Base-by-base conservation (phyloP, 2,329 filamentous ascomycete species). In the Venturiaceae sp. region DNA sequence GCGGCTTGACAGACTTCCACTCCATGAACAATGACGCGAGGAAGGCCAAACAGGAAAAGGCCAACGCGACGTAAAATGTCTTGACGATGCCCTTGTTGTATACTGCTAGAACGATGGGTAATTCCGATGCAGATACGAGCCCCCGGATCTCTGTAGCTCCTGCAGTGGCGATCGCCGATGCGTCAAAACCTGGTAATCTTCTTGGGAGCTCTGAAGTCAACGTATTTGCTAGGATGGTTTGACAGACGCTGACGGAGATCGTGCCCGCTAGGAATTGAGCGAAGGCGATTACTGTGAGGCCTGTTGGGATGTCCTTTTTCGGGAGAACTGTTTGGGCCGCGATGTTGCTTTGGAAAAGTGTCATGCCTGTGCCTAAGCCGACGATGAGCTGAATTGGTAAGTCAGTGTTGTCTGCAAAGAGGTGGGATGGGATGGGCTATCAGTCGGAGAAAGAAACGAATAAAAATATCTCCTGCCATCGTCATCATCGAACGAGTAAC, bases 291-390 rank as follows among this genome's bases (percentile, higher is more conserved):
- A 62, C 19, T 11, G 60, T 44, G 8, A 54, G 5, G 34, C 60
- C 60, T 26, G 34, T 50, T 5, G 61, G 44, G 13, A 63, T 53
- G 46, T 63, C 62, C 14, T 47, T 58, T 11, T 44, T 34, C 8
- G 50, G 26, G 13, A 63, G 57, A 3, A 62, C 60, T 8, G 57
- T 59, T 41, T 63, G 62, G 9, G 54, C 60, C 0, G 56, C 59
- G 36, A 64, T 59, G 36, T 59, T 54, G 13, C 62, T 55, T 26
- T 59, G 53, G 19, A 61, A 62, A 16, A 66, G 53, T 39, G 59
- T 61, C n/a, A 59, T 13, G 1, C 64, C 64, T n/a, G 62, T 39
- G 14, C 64, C 64, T 19, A 69, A 30, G 8, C 64, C 64, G n/a
- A 60, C 41, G 13, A 65, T 28, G 50, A 56, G 13, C 53, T 41